A percentile compares a stretch with the other conserved stretches of the same genome.
phyloP scores from a whole-genome alignment of 2,329 filamentous ascomycete genomes.

The Fusarium chaquense region DNA sequence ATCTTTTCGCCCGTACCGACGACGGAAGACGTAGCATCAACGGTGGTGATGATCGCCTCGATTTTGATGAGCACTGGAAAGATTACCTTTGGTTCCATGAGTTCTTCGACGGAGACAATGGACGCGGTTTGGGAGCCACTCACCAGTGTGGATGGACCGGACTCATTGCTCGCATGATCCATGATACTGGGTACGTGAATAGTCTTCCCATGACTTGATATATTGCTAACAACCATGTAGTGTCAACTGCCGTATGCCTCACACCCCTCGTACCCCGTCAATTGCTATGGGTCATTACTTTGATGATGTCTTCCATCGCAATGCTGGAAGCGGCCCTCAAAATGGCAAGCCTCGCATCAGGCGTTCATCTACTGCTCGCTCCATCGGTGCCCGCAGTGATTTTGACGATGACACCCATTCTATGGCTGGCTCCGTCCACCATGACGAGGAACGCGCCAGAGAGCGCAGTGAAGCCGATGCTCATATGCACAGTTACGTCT shows the following conservation, averaged over 20 bases:
- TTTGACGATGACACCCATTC: conserved; percentile 64
- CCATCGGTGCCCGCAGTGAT: conserved; percentile 86
- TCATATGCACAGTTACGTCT: conserved; percentile 85
- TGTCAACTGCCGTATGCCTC: conserved; percentile 88
- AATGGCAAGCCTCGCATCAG: conserved; percentile 69
- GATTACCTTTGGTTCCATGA: conserved; percentile 91
- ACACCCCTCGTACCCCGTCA: conserved; percentile 90
- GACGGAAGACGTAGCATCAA: conserved; percentile 92
- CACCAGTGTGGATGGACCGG: conserved; percentile 99
- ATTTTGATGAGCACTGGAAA: conserved; percentile 94
- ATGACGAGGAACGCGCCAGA: conserved; percentile 59
- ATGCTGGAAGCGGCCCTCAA: conserved; percentile 53
- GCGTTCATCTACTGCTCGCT: conserved; percentile 84
- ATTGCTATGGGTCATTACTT: conserved; percentile 93
- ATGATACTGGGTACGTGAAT: conserved; percentile 87
- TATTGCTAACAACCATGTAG: conserved; percentile 63
- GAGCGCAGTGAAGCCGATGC: conserved; percentile 69
- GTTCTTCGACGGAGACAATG: conserved; percentile 94
- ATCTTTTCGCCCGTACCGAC: conserved; percentile 86
- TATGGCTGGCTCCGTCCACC: conserved; percentile 49
- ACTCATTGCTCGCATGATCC: conserved; percentile 94
- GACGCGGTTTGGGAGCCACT: conserved; percentile 88
- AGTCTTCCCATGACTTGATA: neutral
- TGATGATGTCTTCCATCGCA: conserved; percentile 81
- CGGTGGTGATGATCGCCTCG: conserved; percentile 82